Conservation (phyloP, 805 yeast species). For the Schwanniomyces vanrijiae region DNA sequence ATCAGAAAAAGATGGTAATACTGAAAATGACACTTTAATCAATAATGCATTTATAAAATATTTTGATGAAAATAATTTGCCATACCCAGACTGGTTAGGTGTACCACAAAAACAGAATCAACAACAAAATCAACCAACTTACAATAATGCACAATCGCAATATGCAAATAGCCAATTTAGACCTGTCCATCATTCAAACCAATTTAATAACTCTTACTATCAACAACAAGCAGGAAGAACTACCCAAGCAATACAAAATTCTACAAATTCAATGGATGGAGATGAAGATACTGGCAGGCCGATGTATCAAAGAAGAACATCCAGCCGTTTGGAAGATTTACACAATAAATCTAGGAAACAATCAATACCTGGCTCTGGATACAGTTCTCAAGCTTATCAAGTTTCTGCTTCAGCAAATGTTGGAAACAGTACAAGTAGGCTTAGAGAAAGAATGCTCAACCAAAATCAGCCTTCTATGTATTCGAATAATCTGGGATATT, state of each 20-base stretch:
- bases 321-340: slow-evolving; percentile 39
- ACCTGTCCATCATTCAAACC: slow-evolving; percentile 26
- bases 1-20: slow-evolving; percentile 38
- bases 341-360: slow-evolving; percentile 41
- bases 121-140: neutral
- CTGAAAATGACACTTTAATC: slow-evolving; percentile 39
- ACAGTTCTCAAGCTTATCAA: slow-evolving; percentile 18
- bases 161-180: slow-evolving; percentile 16
- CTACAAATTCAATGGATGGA: neutral
- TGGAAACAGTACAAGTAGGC: slow-evolving; percentile 23
- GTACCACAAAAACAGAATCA: slow-evolving; percentile 15
- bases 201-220: slow-evolving; percentile 11
- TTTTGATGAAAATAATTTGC: slow-evolving; percentile 28
- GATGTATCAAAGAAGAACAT: slow-evolving; percentile 29
- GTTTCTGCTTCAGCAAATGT: slow-evolving; percentile 22
- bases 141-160: slow-evolving; percentile 7
- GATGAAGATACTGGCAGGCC: slow-evolving; percentile 2
- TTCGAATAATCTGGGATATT: neutral
- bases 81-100: slow-evolving; percentile 48
- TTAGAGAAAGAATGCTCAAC: slow-evolving; percentile 29
- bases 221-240: slow-evolving; percentile 2
- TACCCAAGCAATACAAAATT: slow-evolving; percentile 2
- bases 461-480: neutral
- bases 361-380: slow-evolving; percentile 33
- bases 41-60: slow-evolving; percentile 44